Evolutionary conservation across 768 basidiomycete genomes (phyloP).

Genomic region (Lactarius deliciosus): DNA sequence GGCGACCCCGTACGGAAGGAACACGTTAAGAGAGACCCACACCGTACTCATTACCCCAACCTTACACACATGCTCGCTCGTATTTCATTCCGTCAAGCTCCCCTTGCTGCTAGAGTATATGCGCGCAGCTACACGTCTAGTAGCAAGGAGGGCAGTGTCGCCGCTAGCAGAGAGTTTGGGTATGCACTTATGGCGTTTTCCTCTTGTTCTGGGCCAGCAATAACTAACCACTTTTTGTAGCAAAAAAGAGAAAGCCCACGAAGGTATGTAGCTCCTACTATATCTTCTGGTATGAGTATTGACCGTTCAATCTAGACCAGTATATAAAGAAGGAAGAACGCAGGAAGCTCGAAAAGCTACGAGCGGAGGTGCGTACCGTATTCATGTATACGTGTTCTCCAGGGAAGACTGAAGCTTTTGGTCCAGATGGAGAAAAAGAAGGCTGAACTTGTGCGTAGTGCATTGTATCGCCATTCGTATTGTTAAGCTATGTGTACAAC

Average conservation of each 20-base stretch:
- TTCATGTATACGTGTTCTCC: neutral
- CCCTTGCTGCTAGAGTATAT: slow-evolving; percentile 37
- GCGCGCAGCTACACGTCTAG: slow-evolving; percentile 41
- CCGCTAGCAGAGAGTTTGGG: slow-evolving; percentile 63
- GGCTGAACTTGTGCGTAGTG: slow-evolving; percentile 35
- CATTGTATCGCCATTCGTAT: neutral
- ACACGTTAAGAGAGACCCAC: neutral
- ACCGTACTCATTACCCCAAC: slow-evolving; percentile 26
- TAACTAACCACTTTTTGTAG: slow-evolving; percentile 38
- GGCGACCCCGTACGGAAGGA: neutral
- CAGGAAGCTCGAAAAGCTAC: slow-evolving; percentile 59
- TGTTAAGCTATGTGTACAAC: neutral
- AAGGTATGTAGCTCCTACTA: slow-evolving; percentile 43
- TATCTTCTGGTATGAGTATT: slow-evolving; percentile 14
- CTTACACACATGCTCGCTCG: slow-evolving; percentile 43
- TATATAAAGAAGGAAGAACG: slow-evolving; percentile 60
- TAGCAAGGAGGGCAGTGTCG: slow-evolving; percentile 54
- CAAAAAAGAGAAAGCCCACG: slow-evolving; percentile 72
- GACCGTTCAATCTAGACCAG: slow-evolving; percentile 47
- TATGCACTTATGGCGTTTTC: slow-evolving; percentile 34
- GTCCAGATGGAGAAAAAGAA: slow-evolving; percentile 37
- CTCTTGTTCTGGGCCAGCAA: slow-evolving; percentile 22
- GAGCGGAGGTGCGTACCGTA: slow-evolving; percentile 45
- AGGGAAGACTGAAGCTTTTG: neutral
- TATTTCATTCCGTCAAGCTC: slow-evolving; percentile 44